These are phyloP conservation scores for Clonostachys chloroleuca DNA, from an alignment of 2,329 filamentous ascomycete genomes.

Conservation along the genomic window DNA sequence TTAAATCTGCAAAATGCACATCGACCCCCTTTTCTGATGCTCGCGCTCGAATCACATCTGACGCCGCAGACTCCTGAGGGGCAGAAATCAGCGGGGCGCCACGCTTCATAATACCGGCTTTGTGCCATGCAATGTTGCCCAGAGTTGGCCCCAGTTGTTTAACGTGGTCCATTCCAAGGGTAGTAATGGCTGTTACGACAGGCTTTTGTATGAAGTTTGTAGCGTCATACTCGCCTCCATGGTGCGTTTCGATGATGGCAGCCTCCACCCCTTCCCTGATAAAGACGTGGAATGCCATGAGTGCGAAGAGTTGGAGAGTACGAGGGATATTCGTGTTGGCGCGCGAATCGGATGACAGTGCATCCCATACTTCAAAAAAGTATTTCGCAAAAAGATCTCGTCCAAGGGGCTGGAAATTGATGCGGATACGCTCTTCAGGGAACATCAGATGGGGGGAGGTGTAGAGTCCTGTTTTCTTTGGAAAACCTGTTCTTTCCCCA, in stretches of 20 bases:
- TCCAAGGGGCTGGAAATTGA: slow-evolving; percentile 28
- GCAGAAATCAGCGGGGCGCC: slow-evolving; percentile 41
- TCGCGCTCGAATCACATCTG: slow-evolving; percentile 39
- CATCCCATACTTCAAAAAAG: slow-evolving; percentile 37
- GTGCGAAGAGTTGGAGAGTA: slow-evolving; percentile 16
- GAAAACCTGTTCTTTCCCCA: slow-evolving; percentile 11
- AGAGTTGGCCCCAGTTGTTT: slow-evolving; percentile 59
- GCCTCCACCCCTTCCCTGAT: slow-evolving; percentile 56
- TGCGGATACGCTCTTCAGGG: slow-evolving; percentile 34
- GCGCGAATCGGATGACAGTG: slow-evolving; percentile 8
- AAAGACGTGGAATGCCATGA: slow-evolving; percentile 66
- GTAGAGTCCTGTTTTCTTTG: slow-evolving; percentile 35
- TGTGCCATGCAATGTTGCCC: slow-evolving; percentile 69
- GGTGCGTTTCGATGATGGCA: slow-evolving; percentile 62
- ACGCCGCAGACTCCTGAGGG: slow-evolving; percentile 40
- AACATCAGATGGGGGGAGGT: slow-evolving; percentile 42
- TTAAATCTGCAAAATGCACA: slow-evolving; percentile 36
- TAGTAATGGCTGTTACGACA: slow-evolving; percentile 55
- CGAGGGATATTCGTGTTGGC: not conserved
- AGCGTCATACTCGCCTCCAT: slow-evolving; percentile 65
- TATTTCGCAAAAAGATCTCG: slow-evolving; percentile 32
- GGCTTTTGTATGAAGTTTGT: slow-evolving; percentile 62
- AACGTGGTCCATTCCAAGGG: slow-evolving; percentile 66
- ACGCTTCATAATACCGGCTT: slow-evolving; percentile 65
- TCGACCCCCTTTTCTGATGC: slow-evolving; percentile 47